Base-by-base conservation (phyloP, 2,329 filamentous ascomycete species). In the Monilinia polystroma region DNA sequence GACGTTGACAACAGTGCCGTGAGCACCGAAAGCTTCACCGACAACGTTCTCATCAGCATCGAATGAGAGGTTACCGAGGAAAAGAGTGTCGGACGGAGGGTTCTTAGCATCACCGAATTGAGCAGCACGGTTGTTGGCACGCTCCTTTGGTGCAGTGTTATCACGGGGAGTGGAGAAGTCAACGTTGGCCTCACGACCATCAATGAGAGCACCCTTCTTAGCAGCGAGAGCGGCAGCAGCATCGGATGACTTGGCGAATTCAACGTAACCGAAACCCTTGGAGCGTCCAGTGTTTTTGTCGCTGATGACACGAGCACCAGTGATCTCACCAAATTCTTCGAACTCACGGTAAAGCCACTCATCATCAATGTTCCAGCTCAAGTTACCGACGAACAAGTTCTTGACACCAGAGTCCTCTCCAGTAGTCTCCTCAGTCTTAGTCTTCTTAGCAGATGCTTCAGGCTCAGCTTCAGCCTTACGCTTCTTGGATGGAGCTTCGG, bases 311-410 rank as follows among this genome's bases (percentile, higher is more conserved):
- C 86, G 85, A 70, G 83, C 84, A 74, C 86, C 84, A 73, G 80
- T 79, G 71, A 90, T 83, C 77, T 88, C 85, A 73, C 87, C 88
- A 73, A 89, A 90, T 72, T 83, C 80, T 78, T 88, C 84, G 74
- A 91, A 91, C 78, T 90, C 87, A 68, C 83, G 82, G 68, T 81
- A 80, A 72, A 91, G 83, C 87, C 87, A 90, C 68, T 89, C 88
- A 77, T 91, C 89, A 73, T 91, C 88, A 68, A 91, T 81, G 77
- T 89, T 90, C 88, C 88, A 92, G 77, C 88, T 90, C 71, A 92
- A 81, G 79, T 89, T 89, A 69, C 89, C 89, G 72, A 90, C 82
- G 78, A 91, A 91, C 65, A 92, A 82, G 78, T 90, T 91, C 77
- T 82, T 83, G 71, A 80, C 79, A 53, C 80, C 78, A 71, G 74